A percentile compares a stretch with the other conserved stretches of the same genome.
These are phyloP conservation scores for Ophiorrhiza pumila DNA, from an alignment of 257 asterid species.

Conservation along the genomic window DNA sequence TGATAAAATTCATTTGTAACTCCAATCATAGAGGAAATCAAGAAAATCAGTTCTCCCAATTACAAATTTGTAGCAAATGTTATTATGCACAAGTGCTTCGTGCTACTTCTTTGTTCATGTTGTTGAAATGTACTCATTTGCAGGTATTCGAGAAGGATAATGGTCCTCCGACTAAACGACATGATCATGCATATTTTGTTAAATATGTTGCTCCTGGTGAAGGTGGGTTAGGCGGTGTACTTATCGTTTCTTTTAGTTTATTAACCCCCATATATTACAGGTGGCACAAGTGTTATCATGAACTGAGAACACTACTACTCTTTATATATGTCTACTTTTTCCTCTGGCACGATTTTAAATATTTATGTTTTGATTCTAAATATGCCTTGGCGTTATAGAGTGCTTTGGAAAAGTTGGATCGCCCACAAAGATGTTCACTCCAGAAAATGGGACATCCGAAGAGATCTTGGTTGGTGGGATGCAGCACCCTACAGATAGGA, in stretches of 20 bases:
- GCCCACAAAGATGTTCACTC: slow-evolving; percentile 20
- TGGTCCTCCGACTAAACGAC: slow-evolving; percentile 27
- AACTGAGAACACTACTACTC: background rate
- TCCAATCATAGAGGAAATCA: background rate
- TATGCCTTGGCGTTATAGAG: slow-evolving; percentile 16
- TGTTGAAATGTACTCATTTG: slow-evolving; percentile 21
- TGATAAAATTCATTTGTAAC: background rate
- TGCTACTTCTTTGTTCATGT: slow-evolving; percentile 1
- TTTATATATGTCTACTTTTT: background rate
- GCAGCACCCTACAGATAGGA: slow-evolving; percentile 20
- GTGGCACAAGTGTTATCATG: background rate
- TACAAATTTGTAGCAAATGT: background rate
- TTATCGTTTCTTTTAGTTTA: slow-evolving; percentile 1
- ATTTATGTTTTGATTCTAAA: slow-evolving; percentile 8
- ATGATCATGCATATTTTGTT: slow-evolving; percentile 28
- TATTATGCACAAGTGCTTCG: background rate
- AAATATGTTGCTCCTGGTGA: slow-evolving; percentile 42
- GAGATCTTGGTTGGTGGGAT: slow-evolving; percentile 25
- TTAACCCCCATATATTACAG: background rate
- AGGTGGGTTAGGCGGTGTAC: slow-evolving; percentile 28
- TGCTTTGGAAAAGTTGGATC: slow-evolving; percentile 29
- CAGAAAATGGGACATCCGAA: slow-evolving; percentile 23
- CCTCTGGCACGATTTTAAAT: background rate
- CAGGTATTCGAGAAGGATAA: slow-evolving; percentile 66
- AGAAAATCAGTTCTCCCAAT: background rate